Evolutionary conservation across 805 yeast genomes (phyloP).

Genomic region (Suhomyces sp.): DNA sequence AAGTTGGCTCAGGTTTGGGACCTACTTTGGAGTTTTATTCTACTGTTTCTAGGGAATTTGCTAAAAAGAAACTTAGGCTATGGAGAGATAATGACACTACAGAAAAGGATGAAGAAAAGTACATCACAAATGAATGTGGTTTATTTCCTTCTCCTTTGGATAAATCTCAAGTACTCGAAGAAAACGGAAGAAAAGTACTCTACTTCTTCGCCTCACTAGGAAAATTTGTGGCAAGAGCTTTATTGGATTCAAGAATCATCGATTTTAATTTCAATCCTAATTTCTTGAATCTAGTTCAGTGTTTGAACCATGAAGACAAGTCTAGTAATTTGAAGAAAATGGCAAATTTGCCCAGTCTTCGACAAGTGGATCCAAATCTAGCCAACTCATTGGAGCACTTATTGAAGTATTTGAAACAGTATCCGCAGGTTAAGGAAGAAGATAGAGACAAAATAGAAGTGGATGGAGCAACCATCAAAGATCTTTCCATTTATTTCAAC

Average conservation of each 20-base stretch:
- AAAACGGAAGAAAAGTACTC: slow-evolving; percentile 41
- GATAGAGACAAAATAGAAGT: slow-evolving; percentile 16
- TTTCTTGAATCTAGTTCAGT: slow-evolving; percentile 61
- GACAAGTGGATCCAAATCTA: slow-evolving; percentile 54
- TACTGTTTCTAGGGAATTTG: slow-evolving; percentile 70
- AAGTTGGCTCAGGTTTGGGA: slow-evolving; percentile 94
- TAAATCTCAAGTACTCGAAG: slow-evolving; percentile 18
- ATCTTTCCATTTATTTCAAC: slow-evolving; percentile 60
- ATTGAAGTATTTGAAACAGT: slow-evolving; percentile 36
- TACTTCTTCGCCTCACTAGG: slow-evolving; percentile 69
- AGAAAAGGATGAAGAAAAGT: slow-evolving; percentile 23
- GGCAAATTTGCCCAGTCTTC: slow-evolving; percentile 37
- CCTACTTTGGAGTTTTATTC: slow-evolving; percentile 95
- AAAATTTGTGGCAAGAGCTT: slow-evolving; percentile 78
- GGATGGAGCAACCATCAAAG: slow-evolving; percentile 46
- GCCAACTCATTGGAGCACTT: slow-evolving; percentile 57
- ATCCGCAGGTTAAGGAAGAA: slow-evolving; percentile 11
- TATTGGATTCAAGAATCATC: slow-evolving; percentile 81
- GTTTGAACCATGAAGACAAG: slow-evolving; percentile 19
- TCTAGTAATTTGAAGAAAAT: slow-evolving; percentile 14
- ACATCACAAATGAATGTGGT: slow-evolving; percentile 46
- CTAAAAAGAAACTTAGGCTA: slow-evolving; percentile 51
- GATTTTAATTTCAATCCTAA: slow-evolving; percentile 74
- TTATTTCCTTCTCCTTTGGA: slow-evolving; percentile 72
- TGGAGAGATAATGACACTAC: slow-evolving; percentile 56